Conservation (phyloP, 2,329 filamentous ascomycete genomes). For the Myriosclerotinia scirpicola region DNA sequence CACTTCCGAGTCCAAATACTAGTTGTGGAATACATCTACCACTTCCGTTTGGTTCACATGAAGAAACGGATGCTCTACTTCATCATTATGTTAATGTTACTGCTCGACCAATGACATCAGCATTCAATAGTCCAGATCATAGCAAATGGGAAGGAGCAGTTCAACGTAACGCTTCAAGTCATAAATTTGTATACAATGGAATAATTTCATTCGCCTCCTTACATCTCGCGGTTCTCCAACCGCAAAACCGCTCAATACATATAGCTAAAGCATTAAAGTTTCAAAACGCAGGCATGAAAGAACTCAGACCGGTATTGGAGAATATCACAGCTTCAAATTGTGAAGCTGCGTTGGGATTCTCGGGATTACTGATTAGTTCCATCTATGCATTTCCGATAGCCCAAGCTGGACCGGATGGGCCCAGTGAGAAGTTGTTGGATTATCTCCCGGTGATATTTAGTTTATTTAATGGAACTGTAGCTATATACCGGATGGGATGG, state of each 20-base stretch:
- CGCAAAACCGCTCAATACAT: background rate
- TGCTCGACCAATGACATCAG: constrained; percentile 7
- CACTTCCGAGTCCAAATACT: background rate
- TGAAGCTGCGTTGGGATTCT: constrained; percentile 17
- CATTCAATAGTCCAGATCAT: constrained; percentile 16
- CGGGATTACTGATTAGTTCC: constrained; percentile 13
- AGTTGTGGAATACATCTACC: background rate
- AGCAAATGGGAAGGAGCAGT: constrained; percentile 14
- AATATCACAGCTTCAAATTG: constrained; percentile 6
- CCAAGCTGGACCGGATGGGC: background rate
- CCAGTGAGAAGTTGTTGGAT: constrained; percentile 5
- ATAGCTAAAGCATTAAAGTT: constrained; percentile 10
- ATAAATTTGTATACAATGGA: constrained; percentile 20
- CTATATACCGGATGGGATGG: constrained; percentile 20
- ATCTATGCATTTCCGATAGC: constrained; percentile 19
- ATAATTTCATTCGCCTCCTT: constrained; percentile 19
- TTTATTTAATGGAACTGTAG: constrained; percentile 19
- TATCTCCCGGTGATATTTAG: constrained; percentile 7
- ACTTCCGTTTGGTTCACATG: background rate
- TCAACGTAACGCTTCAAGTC: constrained; percentile 2
- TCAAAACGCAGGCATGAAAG: constrained; percentile 14
- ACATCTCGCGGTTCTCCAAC: constrained; percentile 14
- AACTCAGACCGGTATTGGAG: background rate
- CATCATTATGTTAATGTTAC: constrained; percentile 19
- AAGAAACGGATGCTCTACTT: constrained; percentile 13